Conservation (phyloP, 495 filamentous ascomycete species). For the Aspergillus campestris region DNA sequence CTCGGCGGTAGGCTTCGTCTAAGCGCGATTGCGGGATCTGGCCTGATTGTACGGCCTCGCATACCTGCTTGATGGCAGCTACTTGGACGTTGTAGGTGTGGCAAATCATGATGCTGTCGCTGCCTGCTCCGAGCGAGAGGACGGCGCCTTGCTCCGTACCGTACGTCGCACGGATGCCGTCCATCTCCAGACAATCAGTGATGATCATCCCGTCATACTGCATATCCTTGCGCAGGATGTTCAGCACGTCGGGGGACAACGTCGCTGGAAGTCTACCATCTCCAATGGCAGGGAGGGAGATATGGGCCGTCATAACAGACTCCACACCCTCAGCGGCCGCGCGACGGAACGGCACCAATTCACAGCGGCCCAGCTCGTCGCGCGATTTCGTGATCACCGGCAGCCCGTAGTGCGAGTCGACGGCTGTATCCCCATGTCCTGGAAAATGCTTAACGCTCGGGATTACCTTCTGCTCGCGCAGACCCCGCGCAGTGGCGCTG, state of each 20-base stretch:
- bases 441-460: constrained; percentile 39
- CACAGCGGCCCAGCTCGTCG: constrained; percentile 30
- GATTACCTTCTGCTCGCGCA: constrained; percentile 29
- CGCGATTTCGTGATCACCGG: constrained; percentile 31
- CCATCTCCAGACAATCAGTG: constrained; percentile 39
- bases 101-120: constrained; percentile 43
- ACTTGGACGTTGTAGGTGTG: constrained; percentile 41
- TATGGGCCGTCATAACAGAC: constrained; percentile 38
- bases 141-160: constrained; percentile 40
- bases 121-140: constrained; percentile 39
- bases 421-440: constrained; percentile 36
- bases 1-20: constrained; percentile 28
- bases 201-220: constrained; percentile 32
- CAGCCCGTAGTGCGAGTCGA: constrained; percentile 36
- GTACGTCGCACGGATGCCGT: constrained; percentile 37
- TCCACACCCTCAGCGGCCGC: constrained; percentile 35
- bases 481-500: constrained; percentile 26
- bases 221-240: constrained; percentile 34
- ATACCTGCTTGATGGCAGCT: constrained; percentile 32
- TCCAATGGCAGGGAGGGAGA: constrained; percentile 29
- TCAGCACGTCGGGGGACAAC: constrained; percentile 25
- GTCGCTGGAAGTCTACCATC: constrained; percentile 28
- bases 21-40: constrained; percentile 21
- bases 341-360: constrained; percentile 34
- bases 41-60: constrained; percentile 32